Evolutionary conservation across 331 rosid species (phyloP), one percentile per base, ranked within the genome.

Genomic region (Cydonia oblonga): DNA sequence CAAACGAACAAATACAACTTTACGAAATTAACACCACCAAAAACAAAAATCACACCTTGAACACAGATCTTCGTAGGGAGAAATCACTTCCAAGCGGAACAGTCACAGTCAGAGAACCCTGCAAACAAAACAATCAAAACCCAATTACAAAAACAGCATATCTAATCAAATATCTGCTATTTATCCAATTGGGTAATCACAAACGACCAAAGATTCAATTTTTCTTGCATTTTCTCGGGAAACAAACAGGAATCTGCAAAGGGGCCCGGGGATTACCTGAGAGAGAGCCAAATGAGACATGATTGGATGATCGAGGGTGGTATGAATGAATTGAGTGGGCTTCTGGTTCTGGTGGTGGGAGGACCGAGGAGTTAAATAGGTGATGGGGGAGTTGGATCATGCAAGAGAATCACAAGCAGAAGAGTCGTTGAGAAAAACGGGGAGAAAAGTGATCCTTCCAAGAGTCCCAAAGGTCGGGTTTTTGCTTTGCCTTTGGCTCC

Each of bases 21-120:
- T 16, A 16, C 59, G n/a, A 46, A 30, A 42, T 38, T 29, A 58
- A 40, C 11, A 71, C 13, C 62, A 42, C 42, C 64, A 19, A 63
- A 22, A 10, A 13, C 2, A 64, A 64, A 51, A 2, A 20, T 29
- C 75, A 75, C 65, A 95, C 99, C 99, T 95, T 89, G 71, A 89
- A 82, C 57, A 73, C 84, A 60, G 96, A 88, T 89, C 96, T 88
- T 84, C 86, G 88, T 53, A 85, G 70, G 79, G 96, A 84, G 38
- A 77, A 79, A 87, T 95, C 96, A 65, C 72, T 83, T 75, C 90
- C 90, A 71, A 78, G 78, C 69, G 96, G 96, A 87, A 38, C 13
- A 38, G 42, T 38, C 42, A 86, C 89, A 83, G 81, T 79, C 51
- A 88, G 67, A 69, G 84, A 78, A 79, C 75, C 75, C 99, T 91